A percentile compares a stretch with the other conserved stretches of the same genome.
These are phyloP conservation scores for Clarireedia sp. DNA, from an alignment of 2,329 filamentous ascomycete species.

Conservation along the genomic window DNA sequence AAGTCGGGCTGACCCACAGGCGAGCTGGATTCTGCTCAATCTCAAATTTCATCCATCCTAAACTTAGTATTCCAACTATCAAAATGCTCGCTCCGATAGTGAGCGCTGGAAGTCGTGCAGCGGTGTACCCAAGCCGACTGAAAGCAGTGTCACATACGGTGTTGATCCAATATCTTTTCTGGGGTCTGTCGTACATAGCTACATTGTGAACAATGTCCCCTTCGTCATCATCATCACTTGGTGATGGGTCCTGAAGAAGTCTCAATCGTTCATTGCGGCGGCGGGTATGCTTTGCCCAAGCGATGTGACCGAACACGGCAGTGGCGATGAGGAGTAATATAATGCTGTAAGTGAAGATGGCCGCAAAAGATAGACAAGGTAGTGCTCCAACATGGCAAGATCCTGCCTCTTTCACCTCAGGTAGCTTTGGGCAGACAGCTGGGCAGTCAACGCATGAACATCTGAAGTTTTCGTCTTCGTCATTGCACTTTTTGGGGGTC, in stretches of 20 bases:
- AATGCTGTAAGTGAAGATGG: constrained; percentile 77
- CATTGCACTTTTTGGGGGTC: constrained; percentile 79
- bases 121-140: constrained; percentile 68
- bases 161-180: constrained; percentile 75
- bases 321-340: constrained; percentile 61
- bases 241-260: constrained; percentile 73
- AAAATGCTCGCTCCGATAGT: constrained; percentile 73
- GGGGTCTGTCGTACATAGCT: constrained; percentile 71
- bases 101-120: constrained; percentile 74
- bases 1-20: constrained; percentile 94
- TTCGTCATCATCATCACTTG: constrained; percentile 91
- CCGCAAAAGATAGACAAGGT: constrained; percentile 90
- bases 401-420: constrained; percentile 60
- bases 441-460: constrained; percentile 94
- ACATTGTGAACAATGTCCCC: constrained; percentile 72
- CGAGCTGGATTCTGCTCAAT: constrained; percentile 85
- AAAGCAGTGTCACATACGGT: constrained; percentile 75
- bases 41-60: constrained; percentile 84
- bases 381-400: constrained; percentile 77
- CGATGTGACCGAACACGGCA: constrained; percentile 64
- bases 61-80: constrained; percentile 68
- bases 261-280: constrained; percentile 76
- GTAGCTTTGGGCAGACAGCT: constrained; percentile 73
- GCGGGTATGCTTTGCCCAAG: constrained; percentile 64
- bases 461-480: constrained; percentile 73